Evolutionary conservation across 116 monocot species (phyloP).

Genomic region (Trichopus zeylanicus): DNA sequence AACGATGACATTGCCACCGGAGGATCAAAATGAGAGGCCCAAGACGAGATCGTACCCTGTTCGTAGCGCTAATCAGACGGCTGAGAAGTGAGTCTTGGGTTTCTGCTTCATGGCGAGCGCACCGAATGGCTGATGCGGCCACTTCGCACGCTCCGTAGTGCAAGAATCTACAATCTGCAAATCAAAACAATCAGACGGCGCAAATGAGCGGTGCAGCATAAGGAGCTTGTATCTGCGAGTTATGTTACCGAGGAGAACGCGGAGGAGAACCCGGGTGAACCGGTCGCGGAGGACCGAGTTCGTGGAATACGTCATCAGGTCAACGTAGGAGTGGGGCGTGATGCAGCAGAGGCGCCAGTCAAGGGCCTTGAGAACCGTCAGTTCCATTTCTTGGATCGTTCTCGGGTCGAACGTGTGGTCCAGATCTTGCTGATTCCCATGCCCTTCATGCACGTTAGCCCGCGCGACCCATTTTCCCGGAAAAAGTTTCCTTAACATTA

Average conservation of each 20-base stretch:
- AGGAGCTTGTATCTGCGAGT: too few relatives aligned
- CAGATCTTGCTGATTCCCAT: slow-evolving; percentile 31
- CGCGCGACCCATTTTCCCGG: too few relatives aligned
- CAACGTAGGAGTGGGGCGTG: slow-evolving; percentile 50
- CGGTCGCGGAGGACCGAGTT: background rate
- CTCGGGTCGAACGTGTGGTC: slow-evolving; percentile 38
- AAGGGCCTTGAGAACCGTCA: slow-evolving; percentile 55
- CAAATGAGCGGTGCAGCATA: background rate
- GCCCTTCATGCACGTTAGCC: background rate
- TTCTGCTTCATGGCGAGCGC: background rate
- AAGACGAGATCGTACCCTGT: background rate
- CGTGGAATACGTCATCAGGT: slow-evolving; percentile 14
- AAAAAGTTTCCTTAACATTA: too few relatives aligned
- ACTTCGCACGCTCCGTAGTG: slow-evolving; percentile 11
- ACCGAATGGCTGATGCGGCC: slow-evolving; percentile 3
- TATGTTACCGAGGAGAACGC: slow-evolving; percentile 37
- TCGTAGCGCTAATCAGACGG: background rate
- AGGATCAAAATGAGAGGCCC: background rate
- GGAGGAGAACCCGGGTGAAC: slow-evolving; percentile 32
- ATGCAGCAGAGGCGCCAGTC: slow-evolving; percentile 64
- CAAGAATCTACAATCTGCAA: slow-evolving; percentile 22
- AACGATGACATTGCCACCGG: background rate
- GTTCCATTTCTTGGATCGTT: slow-evolving; percentile 61
- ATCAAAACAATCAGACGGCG: background rate
- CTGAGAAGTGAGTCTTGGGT: background rate